These are phyloP conservation scores for Pseudogymnoascus sp. DNA, from an alignment of 2,329 filamentous ascomycete species.

Conservation along the genomic window DNA sequence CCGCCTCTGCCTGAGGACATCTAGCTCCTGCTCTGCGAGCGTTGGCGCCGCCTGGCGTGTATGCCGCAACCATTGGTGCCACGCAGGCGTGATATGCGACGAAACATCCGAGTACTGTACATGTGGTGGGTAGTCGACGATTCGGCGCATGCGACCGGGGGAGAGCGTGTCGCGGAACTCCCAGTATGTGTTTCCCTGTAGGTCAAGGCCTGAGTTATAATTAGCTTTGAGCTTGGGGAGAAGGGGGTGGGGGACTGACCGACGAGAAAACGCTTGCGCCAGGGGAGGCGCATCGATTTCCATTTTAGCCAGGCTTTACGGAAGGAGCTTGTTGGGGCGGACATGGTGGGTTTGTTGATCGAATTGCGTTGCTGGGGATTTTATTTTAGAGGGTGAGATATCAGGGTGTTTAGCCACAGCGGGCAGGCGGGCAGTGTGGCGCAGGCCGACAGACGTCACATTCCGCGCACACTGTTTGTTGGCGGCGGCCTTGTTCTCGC, in stretches of 20 bases:
- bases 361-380: background rate
- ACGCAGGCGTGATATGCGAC: slow-evolving; percentile 46
- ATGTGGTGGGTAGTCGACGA: slow-evolving; percentile 48
- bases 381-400: background rate
- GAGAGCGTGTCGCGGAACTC: slow-evolving; percentile 45
- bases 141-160: slow-evolving; percentile 48
- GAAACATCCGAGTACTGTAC: slow-evolving; percentile 46
- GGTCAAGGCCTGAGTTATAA: slow-evolving; percentile 45
- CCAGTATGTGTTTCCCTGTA: slow-evolving; percentile 61
- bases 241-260: slow-evolving; percentile 35
- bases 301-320: slow-evolving; percentile 45
- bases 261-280: slow-evolving; percentile 54
- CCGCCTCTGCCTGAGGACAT: slow-evolving; percentile 43
- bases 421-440: slow-evolving; percentile 1
- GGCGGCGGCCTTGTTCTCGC: background rate
- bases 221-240: background rate
- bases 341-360: slow-evolving; percentile 2
- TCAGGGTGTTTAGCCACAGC: slow-evolving; percentile 5
- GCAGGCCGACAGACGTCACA: slow-evolving; percentile 9
- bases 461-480: slow-evolving; percentile 8
- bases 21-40: slow-evolving; percentile 46
- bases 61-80: slow-evolving; percentile 62
- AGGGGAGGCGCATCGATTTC: slow-evolving; percentile 54
- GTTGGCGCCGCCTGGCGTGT: slow-evolving; percentile 46
- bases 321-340: slow-evolving; percentile 6